Evolutionary conservation across 2,329 filamentous ascomycete genomes (phyloP), one percentile per base, ranked within the genome.

Genomic region (Arthrinium puccinioides): DNA sequence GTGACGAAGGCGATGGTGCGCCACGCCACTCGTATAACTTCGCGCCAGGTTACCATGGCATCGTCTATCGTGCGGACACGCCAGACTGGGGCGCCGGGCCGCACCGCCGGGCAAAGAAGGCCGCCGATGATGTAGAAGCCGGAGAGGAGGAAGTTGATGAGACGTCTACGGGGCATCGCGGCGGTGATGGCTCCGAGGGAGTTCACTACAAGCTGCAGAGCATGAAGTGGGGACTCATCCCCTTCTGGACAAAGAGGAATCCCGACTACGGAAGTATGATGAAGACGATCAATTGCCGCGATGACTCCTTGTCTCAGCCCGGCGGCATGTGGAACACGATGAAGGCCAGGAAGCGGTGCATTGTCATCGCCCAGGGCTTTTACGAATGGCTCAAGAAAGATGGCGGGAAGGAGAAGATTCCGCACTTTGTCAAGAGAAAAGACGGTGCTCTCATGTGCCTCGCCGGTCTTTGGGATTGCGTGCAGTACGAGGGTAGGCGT

Each of bases 191-290:
- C 35, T 50, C 50, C 20, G n/a, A n/a, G n/a, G 56, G 64, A 41
- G 69, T 70, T 9, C 78, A 64, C 47, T 95, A 94, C 65, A 90
- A 85, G 59, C 67, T 98, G 8, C 88, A 96, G 57, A 72, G 80
- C 3, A 97, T 97, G 85, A 90, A 87, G 72, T 98, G 92, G 92
- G 92, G 90, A 0, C 72, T 98, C 6, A 71, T 97, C 11, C 90
- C 92, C 0, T 95, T 83, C 60, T 97, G 90, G 90, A 94, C 86
- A 4, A 94, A 90, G 63, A 74, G 82, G 10, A 80, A 80, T 36
- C 86, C 87, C 0, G 79, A 87, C 53, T 90, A 92, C 52, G 71
- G 75, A 19, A 79, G 79, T 1, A 70, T 87, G 59, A 72, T 94
- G 69, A 87, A 84, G 54, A 95, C 88, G 0, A 97, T 97, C 60